These are phyloP conservation scores for Bisporella sp. DNA, from an alignment of 2,329 filamentous ascomycete genomes.

Conservation along the genomic window DNA sequence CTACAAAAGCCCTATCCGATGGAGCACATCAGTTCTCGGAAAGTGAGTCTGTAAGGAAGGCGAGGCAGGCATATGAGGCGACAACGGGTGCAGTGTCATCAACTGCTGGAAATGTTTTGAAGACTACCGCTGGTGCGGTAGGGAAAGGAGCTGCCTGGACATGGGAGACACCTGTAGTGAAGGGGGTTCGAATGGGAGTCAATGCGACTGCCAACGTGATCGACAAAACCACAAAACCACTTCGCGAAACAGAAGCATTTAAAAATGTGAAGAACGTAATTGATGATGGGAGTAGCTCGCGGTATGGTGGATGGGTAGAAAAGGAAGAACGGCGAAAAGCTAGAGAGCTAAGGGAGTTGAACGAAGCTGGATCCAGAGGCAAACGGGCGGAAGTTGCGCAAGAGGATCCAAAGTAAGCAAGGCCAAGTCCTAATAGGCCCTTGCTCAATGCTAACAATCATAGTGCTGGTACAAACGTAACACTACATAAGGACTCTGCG, in stretches of 20 bases:
- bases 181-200: slow-evolving; percentile 81
- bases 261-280: slow-evolving; percentile 94
- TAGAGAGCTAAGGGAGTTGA: slow-evolving; percentile 66
- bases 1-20: slow-evolving; percentile 86
- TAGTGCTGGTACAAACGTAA: slow-evolving; percentile 90
- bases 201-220: slow-evolving; percentile 79
- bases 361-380: slow-evolving; percentile 36
- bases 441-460: slow-evolving; percentile 26
- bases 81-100: slow-evolving; percentile 77
- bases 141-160: slow-evolving; percentile 93
- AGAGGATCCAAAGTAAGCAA: slow-evolving; percentile 80
- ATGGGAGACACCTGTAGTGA: slow-evolving; percentile 91
- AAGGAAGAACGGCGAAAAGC: slow-evolving; percentile 85
- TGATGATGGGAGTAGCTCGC: slow-evolving; percentile 90
- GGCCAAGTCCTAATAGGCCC: background rate
- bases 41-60: slow-evolving; percentile 82
- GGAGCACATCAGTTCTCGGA: slow-evolving; percentile 88
- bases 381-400: slow-evolving; percentile 54
- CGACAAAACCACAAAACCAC: slow-evolving; percentile 90
- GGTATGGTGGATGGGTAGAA: slow-evolving; percentile 94
- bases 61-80: slow-evolving; percentile 78
- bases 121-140: slow-evolving; percentile 77
- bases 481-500: slow-evolving; percentile 90
- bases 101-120: slow-evolving; percentile 72
- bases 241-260: slow-evolving; percentile 90